Base-by-base conservation (phyloP, 257 asterid species). In the Fraxinus excelsior region DNA sequence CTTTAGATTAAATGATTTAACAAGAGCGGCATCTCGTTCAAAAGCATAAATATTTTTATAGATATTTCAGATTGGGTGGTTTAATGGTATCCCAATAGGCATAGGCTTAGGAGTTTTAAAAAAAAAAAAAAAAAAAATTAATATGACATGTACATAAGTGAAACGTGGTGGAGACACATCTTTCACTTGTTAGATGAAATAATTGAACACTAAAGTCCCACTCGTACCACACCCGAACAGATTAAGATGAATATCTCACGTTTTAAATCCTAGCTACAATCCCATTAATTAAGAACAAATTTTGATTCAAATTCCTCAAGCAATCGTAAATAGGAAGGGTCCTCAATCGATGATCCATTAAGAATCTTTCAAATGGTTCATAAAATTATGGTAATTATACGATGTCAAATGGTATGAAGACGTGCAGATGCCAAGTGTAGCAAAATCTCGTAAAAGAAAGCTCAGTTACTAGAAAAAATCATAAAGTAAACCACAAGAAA, bases 311-410 rank as follows among this genome's bases (percentile, higher is more conserved):
- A 62, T 21, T 23, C 67, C 67, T 21, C 34, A 62, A 62, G 67
- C 67, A 62, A 62, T 62, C 46, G 46, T 40, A 23, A 62, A 62
- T 23, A 62, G 67, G 32, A 62, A 28, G 18, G 67, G 32, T 62
- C 68, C 68, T 25, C 26, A 0, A 62, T 18, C 32, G 66, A 67
- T 53, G 80, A 66, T 71, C 76, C 81, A 58, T 60, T 73, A 71
- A 77, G 72, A 77, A 51, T 40, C 72, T 37, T 53, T 75, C 72
- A 25, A 25, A 62, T 62, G 34, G 75, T 73, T 34, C 74, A 21
- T 25, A 29, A 77, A 73, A 79, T 81, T 62, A 83, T 83, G 77
- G 34, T 82, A 82, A 81, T 79, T 56, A 83, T 86, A 72, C 71
- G 34, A 65, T 71, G 79, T 71, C 13, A 42, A 44, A 77, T 68